Conservation (phyloP, 768 basidiomycete species). For the Pulveroboletus sp. region DNA sequence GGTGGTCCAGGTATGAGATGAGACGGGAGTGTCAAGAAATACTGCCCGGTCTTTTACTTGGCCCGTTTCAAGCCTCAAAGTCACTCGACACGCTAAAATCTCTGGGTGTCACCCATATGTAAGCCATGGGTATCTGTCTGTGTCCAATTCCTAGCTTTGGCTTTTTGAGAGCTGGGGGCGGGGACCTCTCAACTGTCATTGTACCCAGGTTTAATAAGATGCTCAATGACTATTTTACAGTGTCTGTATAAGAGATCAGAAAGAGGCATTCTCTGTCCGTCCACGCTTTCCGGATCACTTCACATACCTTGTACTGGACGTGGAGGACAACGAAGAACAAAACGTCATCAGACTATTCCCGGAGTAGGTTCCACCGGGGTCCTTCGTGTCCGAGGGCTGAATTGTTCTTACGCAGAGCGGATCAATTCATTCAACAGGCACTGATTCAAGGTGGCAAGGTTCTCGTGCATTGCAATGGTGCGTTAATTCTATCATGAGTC, state of each 20-base stretch:
- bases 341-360: slow-evolving; percentile 91
- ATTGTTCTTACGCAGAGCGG: slow-evolving; percentile 47
- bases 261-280: slow-evolving; percentile 85
- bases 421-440: slow-evolving; percentile 68
- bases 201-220: not conserved
- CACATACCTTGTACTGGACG: slow-evolving; percentile 74
- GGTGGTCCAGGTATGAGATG: slow-evolving; percentile 77
- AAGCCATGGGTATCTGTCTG: slow-evolving; percentile 9
- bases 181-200: not conserved
- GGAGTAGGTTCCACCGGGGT: slow-evolving; percentile 40
- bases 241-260: slow-evolving; percentile 83
- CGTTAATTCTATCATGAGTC: slow-evolving; percentile 13
- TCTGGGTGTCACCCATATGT: slow-evolving; percentile 84
- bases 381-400: not conserved
- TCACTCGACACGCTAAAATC: slow-evolving; percentile 61
- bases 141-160: not conserved
- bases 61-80: slow-evolving; percentile 87
- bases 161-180: not conserved
- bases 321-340: slow-evolving; percentile 91
- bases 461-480: slow-evolving; percentile 87
- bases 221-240: slow-evolving; percentile 34
- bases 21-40: slow-evolving; percentile 93
- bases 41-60: slow-evolving; percentile 72
- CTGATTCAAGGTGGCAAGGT: slow-evolving; percentile 59
- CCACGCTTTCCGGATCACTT: slow-evolving; percentile 82